Percentiles rank a stretch among this genome's conserved stretches.
These are phyloP conservation scores for Colletotrichum viniferum DNA, from an alignment of 2,329 filamentous ascomycete species.

Conservation along the genomic window DNA sequence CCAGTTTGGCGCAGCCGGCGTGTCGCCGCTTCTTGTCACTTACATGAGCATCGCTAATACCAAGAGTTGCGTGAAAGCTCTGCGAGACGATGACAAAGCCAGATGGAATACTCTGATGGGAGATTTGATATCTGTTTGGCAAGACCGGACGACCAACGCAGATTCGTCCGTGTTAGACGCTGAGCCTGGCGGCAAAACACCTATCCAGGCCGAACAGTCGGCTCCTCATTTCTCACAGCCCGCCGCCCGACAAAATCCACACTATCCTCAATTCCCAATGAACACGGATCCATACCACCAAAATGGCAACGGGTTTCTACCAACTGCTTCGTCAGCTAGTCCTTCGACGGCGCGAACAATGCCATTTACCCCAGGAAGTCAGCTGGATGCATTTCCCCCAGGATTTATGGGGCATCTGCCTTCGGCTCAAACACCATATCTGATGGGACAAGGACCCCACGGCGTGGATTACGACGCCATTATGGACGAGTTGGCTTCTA, in stretches of 20 bases:
- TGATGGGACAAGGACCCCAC: constrained; percentile 21
- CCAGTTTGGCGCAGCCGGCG: constrained; percentile 36
- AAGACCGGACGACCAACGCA: constrained; percentile 2
- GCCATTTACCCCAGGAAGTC: constrained; percentile 20
- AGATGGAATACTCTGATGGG: constrained; percentile 34
- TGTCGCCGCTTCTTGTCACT: constrained; percentile 36
- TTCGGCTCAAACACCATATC: constrained; percentile 27
- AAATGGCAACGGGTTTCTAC: neutral
- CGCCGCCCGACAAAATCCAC: neutral
- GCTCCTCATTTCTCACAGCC: neutral
- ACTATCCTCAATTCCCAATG: neutral
- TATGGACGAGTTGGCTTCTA: constrained; percentile 56
- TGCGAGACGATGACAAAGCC: constrained; percentile 36
- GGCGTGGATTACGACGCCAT: constrained; percentile 55
- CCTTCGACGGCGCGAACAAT: constrained; percentile 20
- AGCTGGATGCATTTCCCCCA: constrained; percentile 13
- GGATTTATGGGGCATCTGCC: constrained; percentile 14
- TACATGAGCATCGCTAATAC: constrained; percentile 41
- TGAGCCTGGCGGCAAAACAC: constrained; percentile 23
- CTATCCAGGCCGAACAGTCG: neutral
- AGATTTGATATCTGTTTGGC: constrained; percentile 32
- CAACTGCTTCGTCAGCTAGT: constrained; percentile 13
- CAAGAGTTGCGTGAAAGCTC: constrained; percentile 31
- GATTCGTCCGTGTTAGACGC: constrained; percentile 18
- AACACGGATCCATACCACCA: constrained; percentile 7